phyloP scores from a whole-genome alignment of 2,329 filamentous ascomycete species.

The Cladorrhinum sp. region DNA sequence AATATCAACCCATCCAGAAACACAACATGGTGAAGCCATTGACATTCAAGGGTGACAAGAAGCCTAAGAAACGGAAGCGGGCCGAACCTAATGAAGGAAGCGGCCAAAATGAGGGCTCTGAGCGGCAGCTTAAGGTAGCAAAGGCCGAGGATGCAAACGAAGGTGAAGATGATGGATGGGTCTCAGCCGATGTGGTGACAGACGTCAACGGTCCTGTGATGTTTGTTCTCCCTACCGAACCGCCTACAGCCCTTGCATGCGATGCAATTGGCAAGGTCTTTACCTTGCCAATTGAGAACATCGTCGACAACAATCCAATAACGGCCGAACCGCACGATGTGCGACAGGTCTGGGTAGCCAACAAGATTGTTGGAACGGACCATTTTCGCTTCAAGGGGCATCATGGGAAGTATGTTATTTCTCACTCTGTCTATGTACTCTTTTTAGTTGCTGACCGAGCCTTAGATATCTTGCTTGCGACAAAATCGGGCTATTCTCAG shows the following conservation, averaged over 20 bases:
- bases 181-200: conserved; percentile 69
- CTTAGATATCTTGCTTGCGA: conserved; percentile 79
- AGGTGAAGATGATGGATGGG: conserved; percentile 78
- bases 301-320: conserved; percentile 75
- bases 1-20: neutral
- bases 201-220: conserved; percentile 82
- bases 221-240: conserved; percentile 74
- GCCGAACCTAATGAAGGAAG: conserved; percentile 51
- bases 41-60: conserved; percentile 96
- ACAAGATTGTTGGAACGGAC: conserved; percentile 76
- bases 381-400: conserved; percentile 83
- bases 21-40: conserved; percentile 78
- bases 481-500: conserved; percentile 73
- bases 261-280: conserved; percentile 88
- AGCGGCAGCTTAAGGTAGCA: conserved; percentile 36
- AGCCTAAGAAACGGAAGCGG: conserved; percentile 87
- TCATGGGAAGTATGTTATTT: conserved; percentile 66
- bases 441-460: neutral
- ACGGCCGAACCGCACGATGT: conserved; percentile 95
- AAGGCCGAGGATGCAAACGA: conserved; percentile 38
- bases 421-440: neutral
- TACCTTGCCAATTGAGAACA: conserved; percentile 76
- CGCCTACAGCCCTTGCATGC: conserved; percentile 73
- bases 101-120: conserved; percentile 34
- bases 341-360: conserved; percentile 91